A percentile compares a stretch with the other conserved stretches of the same genome.
phyloP scores from a whole-genome alignment of 192 early-diverging fungal species.

The Dissophora globulifera region DNA sequence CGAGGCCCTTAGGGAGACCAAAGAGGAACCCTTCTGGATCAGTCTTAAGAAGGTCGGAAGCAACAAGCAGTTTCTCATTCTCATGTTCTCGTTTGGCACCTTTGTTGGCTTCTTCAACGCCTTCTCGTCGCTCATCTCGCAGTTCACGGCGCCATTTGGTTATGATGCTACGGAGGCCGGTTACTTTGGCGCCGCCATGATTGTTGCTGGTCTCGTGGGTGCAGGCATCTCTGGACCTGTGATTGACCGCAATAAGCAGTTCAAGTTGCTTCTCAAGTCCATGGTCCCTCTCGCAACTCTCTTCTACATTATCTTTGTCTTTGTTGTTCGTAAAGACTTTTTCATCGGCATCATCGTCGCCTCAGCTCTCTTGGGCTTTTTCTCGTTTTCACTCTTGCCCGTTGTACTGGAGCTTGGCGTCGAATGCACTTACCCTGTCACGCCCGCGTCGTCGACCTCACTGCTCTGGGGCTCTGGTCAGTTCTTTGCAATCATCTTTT shows the following conservation, averaged over 20 bases:
- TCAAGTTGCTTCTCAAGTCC: slow-evolving; percentile 57
- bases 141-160: slow-evolving; percentile 59
- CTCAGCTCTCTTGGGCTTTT: slow-evolving; percentile 40
- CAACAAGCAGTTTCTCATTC: slow-evolving; percentile 60
- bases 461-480: slow-evolving; percentile 47
- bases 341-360: slow-evolving; percentile 37
- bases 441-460: slow-evolving; percentile 46
- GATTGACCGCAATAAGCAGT: slow-evolving; percentile 67
- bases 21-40: slow-evolving; percentile 48
- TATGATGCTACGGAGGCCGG: slow-evolving; percentile 60
- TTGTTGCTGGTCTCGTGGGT: slow-evolving; percentile 68
- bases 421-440: slow-evolving; percentile 54
- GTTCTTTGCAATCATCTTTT: slow-evolving; percentile 47
- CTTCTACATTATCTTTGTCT: slow-evolving; percentile 57
- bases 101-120: slow-evolving; percentile 63
- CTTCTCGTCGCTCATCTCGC: slow-evolving; percentile 58
- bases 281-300: slow-evolving; percentile 57
- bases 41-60: slow-evolving; percentile 50
- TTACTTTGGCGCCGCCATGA: slow-evolving; percentile 64
- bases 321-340: slow-evolving; percentile 53
- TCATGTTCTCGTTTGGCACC: slow-evolving; percentile 60
- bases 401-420: slow-evolving; percentile 49
- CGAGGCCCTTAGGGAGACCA: slow-evolving; percentile 33
- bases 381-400: slow-evolving; percentile 48
- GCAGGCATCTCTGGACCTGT: slow-evolving; percentile 61